These are phyloP conservation scores for Starmerella cellae DNA, from an alignment of 805 yeast species.

Conservation along the genomic window DNA sequence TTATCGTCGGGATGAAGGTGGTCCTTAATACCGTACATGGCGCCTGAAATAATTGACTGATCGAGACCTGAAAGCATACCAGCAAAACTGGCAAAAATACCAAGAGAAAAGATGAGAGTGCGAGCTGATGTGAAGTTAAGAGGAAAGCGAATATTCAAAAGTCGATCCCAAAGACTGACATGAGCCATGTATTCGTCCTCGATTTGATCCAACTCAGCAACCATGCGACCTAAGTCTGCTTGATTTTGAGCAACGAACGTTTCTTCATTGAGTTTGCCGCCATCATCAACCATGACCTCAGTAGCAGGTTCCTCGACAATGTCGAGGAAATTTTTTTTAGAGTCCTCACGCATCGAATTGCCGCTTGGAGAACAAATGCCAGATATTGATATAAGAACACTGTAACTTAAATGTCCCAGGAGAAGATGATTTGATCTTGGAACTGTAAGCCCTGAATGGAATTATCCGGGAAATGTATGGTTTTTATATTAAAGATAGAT, in stretches of 20 bases:
- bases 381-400: too few species aligned
- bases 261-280: conserved; percentile 12
- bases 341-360: too few species aligned
- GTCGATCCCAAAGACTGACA: conserved; percentile 11
- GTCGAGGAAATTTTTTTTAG: too few species aligned
- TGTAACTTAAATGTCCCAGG: too few species aligned
- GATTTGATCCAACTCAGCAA: conserved; percentile 11
- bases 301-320: background rate
- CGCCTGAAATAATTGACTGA: conserved; percentile 56
- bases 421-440: too few species aligned
- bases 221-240: conserved; percentile 6
- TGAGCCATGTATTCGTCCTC: conserved; percentile 8
- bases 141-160: conserved; percentile 13
- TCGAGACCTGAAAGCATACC: conserved; percentile 56
- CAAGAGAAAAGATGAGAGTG: conserved; percentile 38
- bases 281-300: conserved; percentile 11
- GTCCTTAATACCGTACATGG: conserved; percentile 38
- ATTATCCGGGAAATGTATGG: too few species aligned
- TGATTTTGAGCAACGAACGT: conserved; percentile 8
- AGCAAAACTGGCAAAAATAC: conserved; percentile 47
- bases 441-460: too few species aligned
- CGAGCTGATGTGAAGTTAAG: conserved; percentile 14
- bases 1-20: conserved; percentile 31
- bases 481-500: too few species aligned
- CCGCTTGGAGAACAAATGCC: too few species aligned